phyloP scores from a whole-genome alignment of 768 basidiomycete species.

The Amanita jacksonii region DNA sequence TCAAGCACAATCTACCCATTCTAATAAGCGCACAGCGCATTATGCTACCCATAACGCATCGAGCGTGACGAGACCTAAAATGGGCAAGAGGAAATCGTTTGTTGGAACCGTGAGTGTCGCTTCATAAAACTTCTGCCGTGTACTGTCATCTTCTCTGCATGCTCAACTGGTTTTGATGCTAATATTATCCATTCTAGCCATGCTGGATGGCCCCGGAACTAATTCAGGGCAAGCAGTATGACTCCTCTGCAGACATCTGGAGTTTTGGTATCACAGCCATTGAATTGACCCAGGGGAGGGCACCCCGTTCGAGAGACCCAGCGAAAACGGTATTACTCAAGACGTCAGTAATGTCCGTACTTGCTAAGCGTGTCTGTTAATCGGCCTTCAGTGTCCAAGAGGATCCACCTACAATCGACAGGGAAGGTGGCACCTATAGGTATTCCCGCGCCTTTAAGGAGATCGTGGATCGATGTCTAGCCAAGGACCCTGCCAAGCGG shows the following conservation, averaged over 20 bases:
- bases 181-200: slow-evolving; percentile 35
- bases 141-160: slow-evolving; percentile 2
- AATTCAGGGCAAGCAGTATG: slow-evolving; percentile 76
- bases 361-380: background rate
- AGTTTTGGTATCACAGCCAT: slow-evolving; percentile 93
- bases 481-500: slow-evolving; percentile 79
- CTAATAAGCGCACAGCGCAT: slow-evolving; percentile 3
- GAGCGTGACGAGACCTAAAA: slow-evolving; percentile 26
- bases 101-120: slow-evolving; percentile 68
- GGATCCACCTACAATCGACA: slow-evolving; percentile 67
- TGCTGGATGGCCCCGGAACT: slow-evolving; percentile 98
- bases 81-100: slow-evolving; percentile 83
- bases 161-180: background rate
- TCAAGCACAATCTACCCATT: slow-evolving; percentile 15
- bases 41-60: slow-evolving; percentile 11
- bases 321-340: slow-evolving; percentile 67
- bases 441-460: slow-evolving; percentile 82
- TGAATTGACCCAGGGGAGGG: slow-evolving; percentile 79
- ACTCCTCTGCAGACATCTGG: slow-evolving; percentile 89
- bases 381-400: slow-evolving; percentile 66
- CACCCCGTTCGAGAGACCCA: slow-evolving; percentile 73
- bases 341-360: slow-evolving; percentile 34
- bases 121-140: background rate
- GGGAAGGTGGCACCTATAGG: slow-evolving; percentile 58
- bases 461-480: slow-evolving; percentile 71